phyloP scores from a whole-genome alignment of 2,329 filamentous ascomycete species.

The Microsporum ferrugineum region DNA sequence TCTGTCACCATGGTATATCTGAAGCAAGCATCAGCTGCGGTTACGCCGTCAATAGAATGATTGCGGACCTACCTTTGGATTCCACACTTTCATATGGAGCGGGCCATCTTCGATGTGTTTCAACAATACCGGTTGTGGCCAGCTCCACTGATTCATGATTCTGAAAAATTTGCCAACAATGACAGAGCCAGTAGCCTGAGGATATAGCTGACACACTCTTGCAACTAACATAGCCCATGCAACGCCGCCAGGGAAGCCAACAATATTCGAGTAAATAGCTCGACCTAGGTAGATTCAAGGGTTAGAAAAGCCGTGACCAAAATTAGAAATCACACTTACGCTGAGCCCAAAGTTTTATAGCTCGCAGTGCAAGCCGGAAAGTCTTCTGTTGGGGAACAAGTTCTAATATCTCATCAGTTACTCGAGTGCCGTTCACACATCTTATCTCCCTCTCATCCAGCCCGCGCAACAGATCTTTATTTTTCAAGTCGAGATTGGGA shows the following conservation, averaged over 20 bases:
- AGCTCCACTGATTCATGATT: conserved; percentile 81
- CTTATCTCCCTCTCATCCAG: conserved; percentile 77
- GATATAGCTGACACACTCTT: conserved; percentile 89
- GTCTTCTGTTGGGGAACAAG: conserved; percentile 81
- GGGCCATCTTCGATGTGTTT: conserved; percentile 77
- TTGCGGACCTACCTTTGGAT: conserved; percentile 57
- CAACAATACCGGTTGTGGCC: conserved; percentile 85
- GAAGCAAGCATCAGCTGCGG: not conserved
- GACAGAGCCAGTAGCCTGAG: conserved; percentile 76
- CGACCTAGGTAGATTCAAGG: conserved; percentile 40
- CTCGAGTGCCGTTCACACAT: conserved; percentile 85
- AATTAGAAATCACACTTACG: conserved; percentile 30
- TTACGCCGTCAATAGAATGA: not conserved
- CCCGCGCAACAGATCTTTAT: conserved; percentile 74
- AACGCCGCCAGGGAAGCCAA: conserved; percentile 91
- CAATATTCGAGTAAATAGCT: conserved; percentile 90
- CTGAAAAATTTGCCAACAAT: conserved; percentile 91
- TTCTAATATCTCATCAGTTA: conserved; percentile 82
- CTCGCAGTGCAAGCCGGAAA: conserved; percentile 78
- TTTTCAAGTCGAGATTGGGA: conserved; percentile 61
- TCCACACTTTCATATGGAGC: conserved; percentile 80
- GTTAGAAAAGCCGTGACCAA: not conserved
- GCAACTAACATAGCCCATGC: conserved; percentile 98
- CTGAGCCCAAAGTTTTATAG: conserved; percentile 94
- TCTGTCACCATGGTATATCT: conserved; percentile 68